Conservation (phyloP, 371 early-diverging fungal species). For the Mucor circinelloides region DNA sequence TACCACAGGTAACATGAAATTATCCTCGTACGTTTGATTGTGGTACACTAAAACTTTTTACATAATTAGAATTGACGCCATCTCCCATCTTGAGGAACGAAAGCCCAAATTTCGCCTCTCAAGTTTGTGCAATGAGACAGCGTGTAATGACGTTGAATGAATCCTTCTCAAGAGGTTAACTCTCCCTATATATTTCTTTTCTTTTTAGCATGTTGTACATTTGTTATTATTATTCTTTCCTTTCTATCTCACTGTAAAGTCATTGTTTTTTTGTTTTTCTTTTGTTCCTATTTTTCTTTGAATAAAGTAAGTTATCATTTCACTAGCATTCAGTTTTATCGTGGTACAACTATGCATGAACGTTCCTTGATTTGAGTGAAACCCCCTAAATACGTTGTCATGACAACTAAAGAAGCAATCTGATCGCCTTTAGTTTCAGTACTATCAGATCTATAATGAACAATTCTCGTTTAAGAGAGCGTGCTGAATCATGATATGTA, state of each 20-base stretch:
- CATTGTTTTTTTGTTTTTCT: background rate
- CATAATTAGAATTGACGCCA: conserved; percentile 5
- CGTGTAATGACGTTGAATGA: conserved; percentile 28
- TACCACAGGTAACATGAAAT: background rate
- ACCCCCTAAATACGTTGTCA: background rate
- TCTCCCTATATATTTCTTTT: background rate
- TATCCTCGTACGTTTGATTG: background rate
- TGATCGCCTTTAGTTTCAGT: no score
- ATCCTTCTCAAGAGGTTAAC: conserved; percentile 28
- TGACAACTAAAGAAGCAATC: background rate
- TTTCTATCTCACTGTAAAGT: background rate
- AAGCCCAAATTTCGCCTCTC: conserved; percentile 33
- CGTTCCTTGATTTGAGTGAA: no score
- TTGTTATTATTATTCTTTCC: background rate
- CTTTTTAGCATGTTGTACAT: background rate
- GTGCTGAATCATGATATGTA: no score
- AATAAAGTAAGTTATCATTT: background rate
- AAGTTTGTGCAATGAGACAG: conserved; percentile 40
- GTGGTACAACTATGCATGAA: no score
- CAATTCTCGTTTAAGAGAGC: no score
- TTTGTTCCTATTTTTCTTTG: background rate
- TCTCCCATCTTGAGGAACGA: conserved; percentile 2
- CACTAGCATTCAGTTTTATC: no score
- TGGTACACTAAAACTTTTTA: background rate
- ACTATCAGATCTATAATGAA: background rate